phyloP scores from a whole-genome alignment of 805 yeast genomes.

The Cyberlindnera americana region DNA sequence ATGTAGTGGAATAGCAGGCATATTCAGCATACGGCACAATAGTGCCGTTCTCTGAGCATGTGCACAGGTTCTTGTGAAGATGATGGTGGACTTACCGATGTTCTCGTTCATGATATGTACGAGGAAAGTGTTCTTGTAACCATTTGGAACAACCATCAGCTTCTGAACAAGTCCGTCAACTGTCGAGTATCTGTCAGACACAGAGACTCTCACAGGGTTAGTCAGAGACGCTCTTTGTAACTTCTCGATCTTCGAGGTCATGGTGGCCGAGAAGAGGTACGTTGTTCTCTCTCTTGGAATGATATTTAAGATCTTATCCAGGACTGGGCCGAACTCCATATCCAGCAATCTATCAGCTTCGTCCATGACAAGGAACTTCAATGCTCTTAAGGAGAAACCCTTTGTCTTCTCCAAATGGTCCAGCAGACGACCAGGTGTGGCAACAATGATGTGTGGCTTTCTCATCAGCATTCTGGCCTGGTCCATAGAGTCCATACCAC shows the following conservation, averaged over 20 bases:
- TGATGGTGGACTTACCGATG: constrained; percentile 80
- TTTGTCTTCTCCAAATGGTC: constrained; percentile 92
- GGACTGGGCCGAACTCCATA: constrained; percentile 94
- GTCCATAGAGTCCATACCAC: constrained; percentile 98
- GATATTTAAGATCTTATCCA: constrained; percentile 78
- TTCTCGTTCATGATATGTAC: constrained; percentile 80
- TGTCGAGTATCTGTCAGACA: constrained; percentile 83
- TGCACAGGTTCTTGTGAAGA: constrained; percentile 92
- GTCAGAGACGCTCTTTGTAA: constrained; percentile 87
- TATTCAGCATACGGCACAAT: constrained; percentile 75
- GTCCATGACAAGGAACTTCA: constrained; percentile 87
- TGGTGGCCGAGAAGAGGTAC: constrained; percentile 91
- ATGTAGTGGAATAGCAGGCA: constrained; percentile 87
- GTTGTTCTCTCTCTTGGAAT: constrained; percentile 85
- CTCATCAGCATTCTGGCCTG: constrained; percentile 92
- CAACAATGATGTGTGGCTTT: constrained; percentile 91
- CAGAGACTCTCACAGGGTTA: constrained; percentile 89
- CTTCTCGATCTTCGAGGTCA: constrained; percentile 93
- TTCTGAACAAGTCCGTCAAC: constrained; percentile 91
- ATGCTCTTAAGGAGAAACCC: constrained; percentile 76
- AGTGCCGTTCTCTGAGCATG: constrained; percentile 90
- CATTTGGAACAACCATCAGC: constrained; percentile 87
- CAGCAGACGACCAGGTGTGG: constrained; percentile 92
- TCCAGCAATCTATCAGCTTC: constrained; percentile 96
- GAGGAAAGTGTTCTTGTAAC: constrained; percentile 83